These are phyloP conservation scores for Cyathus striatus DNA, from an alignment of 768 basidiomycete genomes.

Conservation along the genomic window DNA sequence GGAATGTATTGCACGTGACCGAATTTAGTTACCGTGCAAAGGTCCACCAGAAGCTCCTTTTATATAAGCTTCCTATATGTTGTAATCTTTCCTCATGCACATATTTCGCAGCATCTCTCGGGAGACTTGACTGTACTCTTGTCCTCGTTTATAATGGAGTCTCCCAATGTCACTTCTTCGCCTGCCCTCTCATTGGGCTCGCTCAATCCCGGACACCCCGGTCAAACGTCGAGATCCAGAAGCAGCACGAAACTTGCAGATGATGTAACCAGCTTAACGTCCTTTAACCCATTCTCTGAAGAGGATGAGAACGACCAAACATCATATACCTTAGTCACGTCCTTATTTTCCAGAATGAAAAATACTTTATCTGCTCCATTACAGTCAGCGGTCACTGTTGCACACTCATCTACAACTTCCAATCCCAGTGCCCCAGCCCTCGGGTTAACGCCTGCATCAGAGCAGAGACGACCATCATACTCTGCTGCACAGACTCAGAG, in stretches of 20 bases:
- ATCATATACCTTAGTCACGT: slow-evolving; percentile 79
- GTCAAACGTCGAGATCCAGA: slow-evolving; percentile 52
- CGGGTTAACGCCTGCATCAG: slow-evolving; percentile 25
- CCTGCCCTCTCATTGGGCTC: slow-evolving; percentile 26
- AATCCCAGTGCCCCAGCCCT: slow-evolving; percentile 20
- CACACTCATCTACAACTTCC: slow-evolving; percentile 24
- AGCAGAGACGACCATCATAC: slow-evolving; percentile 59
- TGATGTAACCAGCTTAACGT: slow-evolving; percentile 73
- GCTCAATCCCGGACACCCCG: too few relatives aligned
- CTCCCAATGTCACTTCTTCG: slow-evolving; percentile 25
- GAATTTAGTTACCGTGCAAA: too few relatives aligned
- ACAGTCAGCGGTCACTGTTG: slow-evolving; percentile 39
- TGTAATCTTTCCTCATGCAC: too few relatives aligned
- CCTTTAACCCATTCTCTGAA: slow-evolving; percentile 89
- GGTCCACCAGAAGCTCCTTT: too few relatives aligned
- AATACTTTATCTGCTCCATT: slow-evolving; percentile 70
- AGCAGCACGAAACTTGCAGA: slow-evolving; percentile 53
- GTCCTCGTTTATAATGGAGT: slow-evolving; percentile 20
- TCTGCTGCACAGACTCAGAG: slow-evolving; percentile 39
- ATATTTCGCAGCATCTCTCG: too few relatives aligned
- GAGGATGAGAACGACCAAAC: slow-evolving; percentile 89
- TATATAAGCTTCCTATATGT: too few relatives aligned
- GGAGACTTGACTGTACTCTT: too few relatives aligned
- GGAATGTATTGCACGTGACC: too few relatives aligned
- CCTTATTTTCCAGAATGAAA: slow-evolving; percentile 77